phyloP scores from a whole-genome alignment of 2,329 filamentous ascomycete species.

The Plectosphaerella sp. region DNA sequence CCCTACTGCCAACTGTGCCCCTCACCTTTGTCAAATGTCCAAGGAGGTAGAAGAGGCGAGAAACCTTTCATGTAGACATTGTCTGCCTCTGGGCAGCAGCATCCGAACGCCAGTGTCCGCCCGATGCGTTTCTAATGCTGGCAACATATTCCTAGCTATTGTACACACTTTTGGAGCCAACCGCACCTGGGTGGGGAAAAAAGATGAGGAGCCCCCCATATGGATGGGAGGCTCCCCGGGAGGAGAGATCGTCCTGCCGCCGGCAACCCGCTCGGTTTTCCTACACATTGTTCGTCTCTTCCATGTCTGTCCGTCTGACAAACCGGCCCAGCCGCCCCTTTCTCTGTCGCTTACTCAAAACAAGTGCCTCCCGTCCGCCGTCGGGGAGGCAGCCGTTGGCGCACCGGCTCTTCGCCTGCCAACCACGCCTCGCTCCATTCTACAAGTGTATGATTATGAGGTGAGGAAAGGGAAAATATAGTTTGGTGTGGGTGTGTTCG shows the following conservation, averaged over 20 bases:
- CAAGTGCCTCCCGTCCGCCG: background rate
- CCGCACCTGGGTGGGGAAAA: background rate
- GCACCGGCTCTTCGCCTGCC: background rate
- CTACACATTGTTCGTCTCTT: background rate
- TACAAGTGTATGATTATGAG: constrained; percentile 1
- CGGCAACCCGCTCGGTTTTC: background rate
- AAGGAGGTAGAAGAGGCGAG: background rate
- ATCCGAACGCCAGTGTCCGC: constrained; percentile 4
- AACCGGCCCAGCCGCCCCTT: background rate
- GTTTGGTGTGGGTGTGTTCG: background rate
- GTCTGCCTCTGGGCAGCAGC: background rate
- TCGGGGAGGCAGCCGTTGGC: background rate
- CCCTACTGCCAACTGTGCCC: background rate
- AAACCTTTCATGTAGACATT: constrained; percentile 1
- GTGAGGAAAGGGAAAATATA: background rate
- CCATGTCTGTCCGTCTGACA: background rate
- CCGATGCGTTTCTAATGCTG: constrained; percentile 4
- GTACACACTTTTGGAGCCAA: constrained; percentile 2
- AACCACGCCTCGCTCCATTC: background rate
- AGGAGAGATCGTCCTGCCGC: constrained; percentile 3
- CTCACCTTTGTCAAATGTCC: background rate
- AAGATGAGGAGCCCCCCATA: background rate
- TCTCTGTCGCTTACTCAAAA: background rate
- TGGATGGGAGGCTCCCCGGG: background rate
- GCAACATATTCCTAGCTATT: background rate